Evolutionary conservation across 2,329 filamentous ascomycete species (phyloP).

Genomic region (Talaromyces sp.): DNA sequence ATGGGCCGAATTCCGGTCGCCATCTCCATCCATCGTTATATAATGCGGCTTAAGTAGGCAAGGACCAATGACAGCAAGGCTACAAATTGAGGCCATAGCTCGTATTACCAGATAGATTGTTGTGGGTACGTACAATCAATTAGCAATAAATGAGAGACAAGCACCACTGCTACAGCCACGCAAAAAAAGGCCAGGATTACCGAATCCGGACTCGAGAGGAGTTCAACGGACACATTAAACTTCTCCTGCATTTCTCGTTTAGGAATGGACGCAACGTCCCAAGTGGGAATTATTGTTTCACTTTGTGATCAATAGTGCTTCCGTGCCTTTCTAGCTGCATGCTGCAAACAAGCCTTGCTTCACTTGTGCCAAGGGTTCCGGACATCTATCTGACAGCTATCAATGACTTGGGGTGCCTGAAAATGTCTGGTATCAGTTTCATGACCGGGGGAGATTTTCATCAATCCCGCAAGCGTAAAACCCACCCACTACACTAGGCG

Average conservation of each 20-base stretch:
- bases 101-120: not conserved
- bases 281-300: slow-evolving; percentile 8
- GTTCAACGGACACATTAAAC: not conserved
- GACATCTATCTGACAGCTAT: not conserved
- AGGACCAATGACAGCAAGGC: not conserved
- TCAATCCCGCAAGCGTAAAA: not conserved
- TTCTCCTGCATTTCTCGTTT: not conserved
- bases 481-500: not conserved
- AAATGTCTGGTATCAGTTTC: slow-evolving; percentile 11
- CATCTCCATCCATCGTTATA: not conserved
- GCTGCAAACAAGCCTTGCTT: slow-evolving; percentile 1
- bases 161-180: not conserved
- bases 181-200: not conserved
- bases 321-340: slow-evolving; percentile 5
- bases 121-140: not conserved
- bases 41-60: not conserved
- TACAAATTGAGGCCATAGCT: not conserved
- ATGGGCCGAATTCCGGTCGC: slow-evolving; percentile 7
- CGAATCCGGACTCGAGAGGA: not conserved
- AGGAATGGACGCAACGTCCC: not conserved
- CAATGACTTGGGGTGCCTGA: not conserved
- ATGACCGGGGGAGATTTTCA: slow-evolving; percentile 2
- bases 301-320: not conserved
- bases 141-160: slow-evolving; percentile 9
- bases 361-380: not conserved